These are phyloP conservation scores for Pyrenula aspistea DNA, from an alignment of 495 filamentous ascomycete genomes.

Conservation along the genomic window DNA sequence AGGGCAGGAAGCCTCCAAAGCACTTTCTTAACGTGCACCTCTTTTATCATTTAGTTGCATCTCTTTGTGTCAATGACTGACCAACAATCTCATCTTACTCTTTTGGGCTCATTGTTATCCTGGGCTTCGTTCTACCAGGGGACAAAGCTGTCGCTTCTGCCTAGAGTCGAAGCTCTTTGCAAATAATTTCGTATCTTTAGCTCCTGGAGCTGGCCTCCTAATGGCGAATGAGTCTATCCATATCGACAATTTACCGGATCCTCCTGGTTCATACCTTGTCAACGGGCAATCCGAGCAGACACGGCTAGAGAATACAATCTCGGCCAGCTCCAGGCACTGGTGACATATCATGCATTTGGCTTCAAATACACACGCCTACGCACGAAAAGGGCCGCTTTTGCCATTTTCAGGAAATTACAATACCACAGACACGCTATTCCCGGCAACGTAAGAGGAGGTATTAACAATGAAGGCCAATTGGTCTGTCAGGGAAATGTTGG, in stretches of 20 bases:
- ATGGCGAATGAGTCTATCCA: background rate
- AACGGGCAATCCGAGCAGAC: background rate
- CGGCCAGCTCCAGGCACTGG: background rate
- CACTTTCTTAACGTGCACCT: too few species aligned
- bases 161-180: too few species aligned
- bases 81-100: too few species aligned
- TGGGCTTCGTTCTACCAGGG: too few species aligned
- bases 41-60: too few species aligned
- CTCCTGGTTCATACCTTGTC: background rate
- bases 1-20: too few species aligned
- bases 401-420: background rate
- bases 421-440: background rate
- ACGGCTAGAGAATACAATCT: background rate
- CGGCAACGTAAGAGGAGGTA: background rate
- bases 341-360: background rate
- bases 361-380: background rate
- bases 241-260: background rate
- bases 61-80: too few species aligned
- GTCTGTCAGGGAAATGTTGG: background rate
- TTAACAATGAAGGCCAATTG: background rate
- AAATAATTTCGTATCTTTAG: background rate
- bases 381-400: background rate
- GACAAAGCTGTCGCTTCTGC: too few species aligned
- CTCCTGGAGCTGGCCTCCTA: background rate
- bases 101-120: too few species aligned